phyloP scores from a whole-genome alignment of 1,284 basidiomycete species.

The Ceratobasidium sp. region DNA sequence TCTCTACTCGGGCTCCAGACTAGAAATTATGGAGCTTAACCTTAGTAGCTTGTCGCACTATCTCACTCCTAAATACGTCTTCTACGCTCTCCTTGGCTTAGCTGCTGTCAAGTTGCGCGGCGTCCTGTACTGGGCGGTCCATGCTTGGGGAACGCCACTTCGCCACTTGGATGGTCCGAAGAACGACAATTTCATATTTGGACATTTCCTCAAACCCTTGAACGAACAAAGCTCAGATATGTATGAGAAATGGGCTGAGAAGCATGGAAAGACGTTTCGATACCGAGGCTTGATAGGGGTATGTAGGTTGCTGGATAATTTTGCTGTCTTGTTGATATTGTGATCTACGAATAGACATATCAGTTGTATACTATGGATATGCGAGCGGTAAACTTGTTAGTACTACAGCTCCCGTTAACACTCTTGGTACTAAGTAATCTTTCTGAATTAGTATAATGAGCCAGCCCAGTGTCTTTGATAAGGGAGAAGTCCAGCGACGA shows the following conservation, averaged over 20 bases:
- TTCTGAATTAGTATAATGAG: slow-evolving; percentile 5
- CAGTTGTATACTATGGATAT: slow-evolving; percentile 37
- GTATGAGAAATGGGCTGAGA: slow-evolving; percentile 31
- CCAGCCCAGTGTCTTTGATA: not conserved
- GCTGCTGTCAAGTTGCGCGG: slow-evolving; percentile 13
- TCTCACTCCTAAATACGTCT: not conserved
- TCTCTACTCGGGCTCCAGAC: too few relatives aligned
- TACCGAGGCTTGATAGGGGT: slow-evolving; percentile 40
- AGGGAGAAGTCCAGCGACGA: not conserved
- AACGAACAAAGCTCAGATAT: slow-evolving; percentile 1
- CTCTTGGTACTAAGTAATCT: too few relatives aligned
- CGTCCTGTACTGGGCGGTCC: slow-evolving; percentile 4
- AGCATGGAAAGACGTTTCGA: slow-evolving; percentile 42
- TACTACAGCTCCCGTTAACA: not conserved
- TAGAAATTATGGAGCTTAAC: slow-evolving; percentile 3
- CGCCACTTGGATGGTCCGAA: slow-evolving; percentile 14
- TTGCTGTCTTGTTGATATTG: too few relatives aligned
- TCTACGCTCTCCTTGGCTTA: slow-evolving; percentile 18
- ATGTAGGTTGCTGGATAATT: not conserved
- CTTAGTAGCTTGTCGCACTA: not conserved
- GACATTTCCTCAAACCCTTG: slow-evolving; percentile 32
- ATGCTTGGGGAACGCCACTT: slow-evolving; percentile 12
- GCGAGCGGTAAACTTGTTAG: slow-evolving; percentile 41
- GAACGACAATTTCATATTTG: slow-evolving; percentile 38
- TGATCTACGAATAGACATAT: too few relatives aligned